Percentiles rank a stretch among this genome's conserved stretches.
phyloP scores from a whole-genome alignment of 768 basidiomycete species.

The Leccinum sublutescens region DNA sequence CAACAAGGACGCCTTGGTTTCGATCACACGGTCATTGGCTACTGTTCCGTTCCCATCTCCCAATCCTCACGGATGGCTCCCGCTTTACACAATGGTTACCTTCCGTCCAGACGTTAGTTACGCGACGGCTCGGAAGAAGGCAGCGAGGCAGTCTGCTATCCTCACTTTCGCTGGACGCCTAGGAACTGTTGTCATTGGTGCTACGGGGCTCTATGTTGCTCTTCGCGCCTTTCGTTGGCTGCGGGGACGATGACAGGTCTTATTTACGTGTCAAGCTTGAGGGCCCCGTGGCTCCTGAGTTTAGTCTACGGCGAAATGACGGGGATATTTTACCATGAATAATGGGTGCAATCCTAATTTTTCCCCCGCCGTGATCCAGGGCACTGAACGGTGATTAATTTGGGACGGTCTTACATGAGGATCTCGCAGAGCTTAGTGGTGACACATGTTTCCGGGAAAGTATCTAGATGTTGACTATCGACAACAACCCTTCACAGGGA shows the following conservation, averaged over 20 bases:
- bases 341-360: constrained; percentile 23
- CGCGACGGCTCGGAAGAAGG: constrained; percentile 70
- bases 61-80: constrained; percentile 78
- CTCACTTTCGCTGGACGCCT: constrained; percentile 52
- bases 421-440: constrained; percentile 24
- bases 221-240: constrained; percentile 24
- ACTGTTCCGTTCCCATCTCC: constrained; percentile 56
- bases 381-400: constrained; percentile 37
- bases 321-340: constrained; percentile 15
- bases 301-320: constrained; percentile 22
- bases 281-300: constrained; percentile 30
- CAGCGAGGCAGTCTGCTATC: constrained; percentile 64
- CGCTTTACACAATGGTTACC: constrained; percentile 96
- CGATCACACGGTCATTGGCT: constrained; percentile 46
- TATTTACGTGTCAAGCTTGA: constrained; percentile 28
- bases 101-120: constrained; percentile 96
- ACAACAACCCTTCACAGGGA: constrained; percentile 29
- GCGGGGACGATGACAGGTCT: constrained; percentile 15
- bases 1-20: constrained; percentile 44
- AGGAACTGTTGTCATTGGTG: constrained; percentile 44
- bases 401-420: constrained; percentile 31
- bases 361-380: constrained; percentile 20
- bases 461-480: constrained; percentile 15
- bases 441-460: constrained; percentile 27
- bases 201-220: constrained; percentile 39